phyloP scores from a whole-genome alignment of 2,329 filamentous ascomycete species.

The Lecanicillium sp. region DNA sequence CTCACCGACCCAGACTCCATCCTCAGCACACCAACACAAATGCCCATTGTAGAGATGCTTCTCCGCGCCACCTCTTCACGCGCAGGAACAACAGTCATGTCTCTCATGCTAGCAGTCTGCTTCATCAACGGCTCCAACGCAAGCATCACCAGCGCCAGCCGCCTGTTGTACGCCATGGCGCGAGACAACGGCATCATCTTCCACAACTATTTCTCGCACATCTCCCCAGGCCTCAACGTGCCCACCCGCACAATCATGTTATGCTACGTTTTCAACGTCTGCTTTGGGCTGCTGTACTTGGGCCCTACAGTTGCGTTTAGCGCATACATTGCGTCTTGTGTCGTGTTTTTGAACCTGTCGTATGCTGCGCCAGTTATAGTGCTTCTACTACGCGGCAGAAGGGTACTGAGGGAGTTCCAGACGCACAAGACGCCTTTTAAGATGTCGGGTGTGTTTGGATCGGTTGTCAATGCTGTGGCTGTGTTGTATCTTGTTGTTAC shows the following conservation, averaged over 20 bases:
- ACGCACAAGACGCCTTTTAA: constrained; percentile 18
- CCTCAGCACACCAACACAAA: constrained; percentile 27
- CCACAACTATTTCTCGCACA: constrained; percentile 25
- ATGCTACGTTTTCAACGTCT: constrained; percentile 32
- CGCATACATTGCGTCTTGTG: constrained; percentile 35
- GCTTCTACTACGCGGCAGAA: constrained; percentile 27
- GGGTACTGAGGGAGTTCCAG: constrained; percentile 18
- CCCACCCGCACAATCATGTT: constrained; percentile 32
- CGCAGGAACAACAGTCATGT: constrained; percentile 29
- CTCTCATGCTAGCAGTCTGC: constrained; percentile 31
- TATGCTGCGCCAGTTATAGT: constrained; percentile 33
- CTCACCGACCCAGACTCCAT: constrained; percentile 27
- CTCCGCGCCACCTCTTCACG: constrained; percentile 31
- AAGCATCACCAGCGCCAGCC: constrained; percentile 31
- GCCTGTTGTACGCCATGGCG: constrained; percentile 37
- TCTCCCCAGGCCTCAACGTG: constrained; percentile 29
- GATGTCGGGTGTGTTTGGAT: constrained; percentile 19
- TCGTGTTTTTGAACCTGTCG: constrained; percentile 36
- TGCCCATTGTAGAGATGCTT: constrained; percentile 38
- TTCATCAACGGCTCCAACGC: constrained; percentile 38
- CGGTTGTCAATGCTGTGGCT: constrained; percentile 21
- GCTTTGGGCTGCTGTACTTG: constrained; percentile 37
- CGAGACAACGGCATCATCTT: constrained; percentile 31
- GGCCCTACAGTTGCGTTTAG: constrained; percentile 38
- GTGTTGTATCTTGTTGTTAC: constrained; percentile 29